A percentile compares a stretch with the other conserved stretches of the same genome.
Conservation (phyloP, 441 rosid species). For the Gossypium gossypioides region DNA sequence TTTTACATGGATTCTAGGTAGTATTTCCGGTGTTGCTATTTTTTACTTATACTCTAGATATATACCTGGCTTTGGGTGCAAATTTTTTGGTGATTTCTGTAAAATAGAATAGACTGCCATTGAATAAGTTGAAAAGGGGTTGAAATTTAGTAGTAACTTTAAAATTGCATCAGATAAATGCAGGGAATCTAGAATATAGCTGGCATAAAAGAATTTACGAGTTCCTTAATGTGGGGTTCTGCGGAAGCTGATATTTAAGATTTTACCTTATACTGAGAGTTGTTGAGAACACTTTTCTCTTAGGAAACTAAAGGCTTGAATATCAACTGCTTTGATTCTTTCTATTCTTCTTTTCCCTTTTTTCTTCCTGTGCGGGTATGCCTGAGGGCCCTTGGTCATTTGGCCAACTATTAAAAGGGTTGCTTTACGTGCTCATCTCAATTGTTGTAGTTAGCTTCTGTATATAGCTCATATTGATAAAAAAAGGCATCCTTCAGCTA, state of each 20-base stretch:
- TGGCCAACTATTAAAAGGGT: background rate
- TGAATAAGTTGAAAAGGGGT: background rate
- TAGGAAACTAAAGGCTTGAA: background rate
- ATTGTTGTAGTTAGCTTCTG: background rate
- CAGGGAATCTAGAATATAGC: background rate
- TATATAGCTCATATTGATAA: background rate
- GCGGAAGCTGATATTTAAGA: background rate
- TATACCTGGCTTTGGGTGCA: background rate
- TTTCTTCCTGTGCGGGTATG: background rate
- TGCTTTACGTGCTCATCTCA: background rate
- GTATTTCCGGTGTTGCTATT: background rate
- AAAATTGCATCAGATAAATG: background rate
- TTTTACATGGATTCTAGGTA: background rate
- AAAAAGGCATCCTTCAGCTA: background rate
- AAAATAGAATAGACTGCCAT: background rate
- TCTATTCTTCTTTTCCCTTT: background rate
- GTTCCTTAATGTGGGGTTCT: background rate
- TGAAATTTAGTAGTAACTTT: background rate
- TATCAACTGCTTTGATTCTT: background rate
- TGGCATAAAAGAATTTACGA: background rate
- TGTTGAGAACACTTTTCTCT: background rate
- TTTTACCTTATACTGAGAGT: background rate
- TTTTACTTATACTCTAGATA: background rate
- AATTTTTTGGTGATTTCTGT: background rate
- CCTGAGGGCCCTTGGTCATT: background rate